A percentile compares a stretch with the other conserved stretches of the same genome.
Evolutionary conservation across 768 basidiomycete species (phyloP).

Genomic region (Punctularia strigosozonata): DNA sequence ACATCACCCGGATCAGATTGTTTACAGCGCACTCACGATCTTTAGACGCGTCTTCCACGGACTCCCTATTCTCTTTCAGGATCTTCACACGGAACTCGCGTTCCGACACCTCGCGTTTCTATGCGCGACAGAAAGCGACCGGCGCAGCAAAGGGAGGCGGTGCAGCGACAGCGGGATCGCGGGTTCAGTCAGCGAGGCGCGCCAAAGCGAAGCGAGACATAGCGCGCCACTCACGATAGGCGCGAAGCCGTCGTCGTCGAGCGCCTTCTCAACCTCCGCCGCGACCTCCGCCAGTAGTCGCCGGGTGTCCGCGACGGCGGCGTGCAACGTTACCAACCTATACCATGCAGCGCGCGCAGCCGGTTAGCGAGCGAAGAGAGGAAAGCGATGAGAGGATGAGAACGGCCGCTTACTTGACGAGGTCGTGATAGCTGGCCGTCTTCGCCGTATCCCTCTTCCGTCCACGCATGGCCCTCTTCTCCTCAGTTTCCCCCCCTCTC

Average conservation of each 20-base stretch:
- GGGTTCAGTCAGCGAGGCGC: not conserved
- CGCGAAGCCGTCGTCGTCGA: slow-evolving; percentile 12
- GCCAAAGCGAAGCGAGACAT: not conserved
- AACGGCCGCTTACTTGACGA: slow-evolving; percentile 48
- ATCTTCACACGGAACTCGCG: slow-evolving; percentile 43
- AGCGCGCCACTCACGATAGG: slow-evolving; percentile 11
- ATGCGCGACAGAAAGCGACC: slow-evolving; percentile 16
- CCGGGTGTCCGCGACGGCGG: slow-evolving; percentile 27
- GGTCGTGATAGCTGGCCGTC: slow-evolving; percentile 55
- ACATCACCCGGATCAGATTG: slow-evolving; percentile 8
- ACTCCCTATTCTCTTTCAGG: slow-evolving; percentile 29
- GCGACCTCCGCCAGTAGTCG: slow-evolving; percentile 20
- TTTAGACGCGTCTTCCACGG: slow-evolving; percentile 30
- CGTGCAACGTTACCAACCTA: slow-evolving; percentile 31
- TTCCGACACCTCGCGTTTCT: slow-evolving; percentile 65
- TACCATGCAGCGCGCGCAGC: slow-evolving; percentile 2
- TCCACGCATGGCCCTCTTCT: slow-evolving; percentile 5
- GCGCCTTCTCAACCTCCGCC: slow-evolving; percentile 18
- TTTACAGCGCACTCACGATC: slow-evolving; percentile 27
- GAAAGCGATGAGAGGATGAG: not conserved
- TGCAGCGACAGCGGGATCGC: not conserved
- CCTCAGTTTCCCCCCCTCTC: slow-evolving; percentile 3
- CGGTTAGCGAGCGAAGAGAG: not conserved
- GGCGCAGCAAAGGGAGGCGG: slow-evolving; percentile 1
- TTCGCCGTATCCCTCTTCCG: slow-evolving; percentile 16